Evolutionary conservation across 208 protist species (phyloP), one percentile per base, ranked within the genome.

Genomic region (Leishmania gerbilli): DNA sequence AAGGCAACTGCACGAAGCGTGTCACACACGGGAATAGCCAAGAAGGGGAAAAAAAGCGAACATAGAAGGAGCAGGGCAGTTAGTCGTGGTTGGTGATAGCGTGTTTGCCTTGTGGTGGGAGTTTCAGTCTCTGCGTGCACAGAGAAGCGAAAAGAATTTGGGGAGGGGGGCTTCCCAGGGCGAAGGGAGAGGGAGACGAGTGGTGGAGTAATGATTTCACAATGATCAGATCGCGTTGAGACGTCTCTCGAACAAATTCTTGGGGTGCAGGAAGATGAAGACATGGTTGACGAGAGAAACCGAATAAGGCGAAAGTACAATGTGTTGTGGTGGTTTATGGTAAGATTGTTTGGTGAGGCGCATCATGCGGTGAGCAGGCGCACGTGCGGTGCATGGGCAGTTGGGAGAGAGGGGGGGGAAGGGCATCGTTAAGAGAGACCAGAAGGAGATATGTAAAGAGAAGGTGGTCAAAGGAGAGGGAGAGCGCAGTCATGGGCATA

Each of bases 111-210:
- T 71, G 65, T 71, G 60, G 31, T 67, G 37, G 8, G 17, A 11
- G 40, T 47, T 6, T 72, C 37, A 72, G 68, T 15, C 34, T 72
- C 42, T 53, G 19, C 4, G 21, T 51, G 42, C 24, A 34, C 42
- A 49, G 37, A 34, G 19, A 17, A 31, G 37, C 7, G 24, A 31
- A 53, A 53, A 13, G 68, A n/a, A 15, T 72, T 15, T 3, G 34
- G 17, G 2, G 24, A 19, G 8, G 42, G 24, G 6, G 67, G 13
- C n/a, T 21, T 15, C 51, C 51, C 51, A 9, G 58, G 53, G 75
- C 21, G 68, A 49, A 81, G 69, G 47, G 27, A 55, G 40, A 77
- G 81, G 75, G 34, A 79, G 21, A 37, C 17, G 31, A 42, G 31
- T 34, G 21, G 15, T 62, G 31, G 42, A 58, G 49, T 74, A 78